Percentiles rank a stretch among this genome's conserved stretches.
Conservation (phyloP, 305 asterid species). For the Fraxinus greggii region DNA sequence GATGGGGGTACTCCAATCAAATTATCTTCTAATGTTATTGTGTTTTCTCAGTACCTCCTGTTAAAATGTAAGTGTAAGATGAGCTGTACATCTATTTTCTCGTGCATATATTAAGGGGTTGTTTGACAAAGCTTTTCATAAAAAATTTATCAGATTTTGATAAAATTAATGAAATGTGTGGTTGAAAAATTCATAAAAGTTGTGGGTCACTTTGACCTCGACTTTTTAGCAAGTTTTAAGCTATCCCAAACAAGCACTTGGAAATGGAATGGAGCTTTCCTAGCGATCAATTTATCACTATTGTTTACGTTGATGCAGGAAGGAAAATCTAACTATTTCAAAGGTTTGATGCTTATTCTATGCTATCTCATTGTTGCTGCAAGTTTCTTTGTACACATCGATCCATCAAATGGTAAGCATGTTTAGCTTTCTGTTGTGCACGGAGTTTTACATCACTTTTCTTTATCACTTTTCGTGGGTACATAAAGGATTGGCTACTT, state of each 20-base stretch:
- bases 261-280: not conserved
- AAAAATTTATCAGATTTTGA: too few relatives aligned
- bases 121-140: not conserved
- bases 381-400: constrained; percentile 90
- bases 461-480: not conserved
- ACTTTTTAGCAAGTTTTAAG: not conserved
- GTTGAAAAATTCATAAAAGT: not conserved
- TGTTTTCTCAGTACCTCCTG: not conserved
- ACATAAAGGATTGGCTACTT: not conserved
- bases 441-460: not conserved
- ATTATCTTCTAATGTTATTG: not conserved
- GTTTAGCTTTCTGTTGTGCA: not conserved
- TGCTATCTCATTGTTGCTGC: constrained; percentile 99
- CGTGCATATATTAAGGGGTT: not conserved
- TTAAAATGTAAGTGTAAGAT: not conserved
- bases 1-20: not conserved
- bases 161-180: not conserved
- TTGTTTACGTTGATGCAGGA: constrained; percentile 62
- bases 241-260: not conserved
- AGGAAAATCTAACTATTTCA: constrained; percentile 94
- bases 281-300: not conserved
- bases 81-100: not conserved
- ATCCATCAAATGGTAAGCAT: constrained; percentile 65
- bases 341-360: constrained; percentile 92
- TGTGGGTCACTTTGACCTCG: not conserved